phyloP scores from a whole-genome alignment of 768 basidiomycete species.

The Mycena vulgaris region DNA sequence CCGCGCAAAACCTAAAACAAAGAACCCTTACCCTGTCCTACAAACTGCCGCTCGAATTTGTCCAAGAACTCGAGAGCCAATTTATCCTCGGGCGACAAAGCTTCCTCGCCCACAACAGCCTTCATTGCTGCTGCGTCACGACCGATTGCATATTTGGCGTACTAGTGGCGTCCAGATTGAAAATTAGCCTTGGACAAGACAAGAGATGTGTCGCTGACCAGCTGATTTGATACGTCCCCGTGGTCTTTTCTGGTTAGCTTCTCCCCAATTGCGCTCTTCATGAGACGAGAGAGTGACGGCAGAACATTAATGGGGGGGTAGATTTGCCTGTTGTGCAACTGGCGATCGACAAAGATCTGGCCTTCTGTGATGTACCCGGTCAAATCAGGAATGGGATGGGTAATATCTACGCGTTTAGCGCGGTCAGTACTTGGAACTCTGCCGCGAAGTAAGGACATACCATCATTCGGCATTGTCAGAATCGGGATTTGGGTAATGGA shows the following conservation, averaged over 20 bases:
- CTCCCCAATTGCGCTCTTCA: conserved; percentile 99
- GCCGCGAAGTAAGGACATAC: conserved; percentile 62
- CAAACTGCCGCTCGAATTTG: conserved; percentile 98
- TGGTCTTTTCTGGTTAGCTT: conserved; percentile 98
- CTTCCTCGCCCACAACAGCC: conserved; percentile 99
- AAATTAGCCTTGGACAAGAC: conserved; percentile 38
- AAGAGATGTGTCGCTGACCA: conserved; percentile 67
- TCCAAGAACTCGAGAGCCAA: conserved; percentile 97
- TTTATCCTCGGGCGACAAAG: conserved; percentile 95
- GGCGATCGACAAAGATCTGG: conserved; percentile 98
- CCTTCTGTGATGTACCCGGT: conserved; percentile 99
- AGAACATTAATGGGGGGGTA: conserved; percentile 99
- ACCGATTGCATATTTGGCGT: conserved; percentile 98
- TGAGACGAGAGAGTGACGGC: conserved; percentile 97
- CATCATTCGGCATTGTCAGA: conserved; percentile 99
- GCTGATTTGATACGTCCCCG: conserved; percentile 98
- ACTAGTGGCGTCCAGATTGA: conserved; percentile 66
- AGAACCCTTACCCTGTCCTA: conserved; percentile 85
- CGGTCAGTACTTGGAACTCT: conserved; percentile 22
- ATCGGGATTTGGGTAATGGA: conserved; percentile 99
- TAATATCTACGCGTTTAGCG: conserved; percentile 81
- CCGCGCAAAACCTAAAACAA: background rate
- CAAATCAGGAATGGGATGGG: conserved; percentile 99
- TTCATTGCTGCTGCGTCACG: conserved; percentile 99
- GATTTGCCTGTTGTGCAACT: conserved; percentile 96